Conservation (phyloP, 2,329 filamentous ascomycete species). For the Metarhizium guizhouense region DNA sequence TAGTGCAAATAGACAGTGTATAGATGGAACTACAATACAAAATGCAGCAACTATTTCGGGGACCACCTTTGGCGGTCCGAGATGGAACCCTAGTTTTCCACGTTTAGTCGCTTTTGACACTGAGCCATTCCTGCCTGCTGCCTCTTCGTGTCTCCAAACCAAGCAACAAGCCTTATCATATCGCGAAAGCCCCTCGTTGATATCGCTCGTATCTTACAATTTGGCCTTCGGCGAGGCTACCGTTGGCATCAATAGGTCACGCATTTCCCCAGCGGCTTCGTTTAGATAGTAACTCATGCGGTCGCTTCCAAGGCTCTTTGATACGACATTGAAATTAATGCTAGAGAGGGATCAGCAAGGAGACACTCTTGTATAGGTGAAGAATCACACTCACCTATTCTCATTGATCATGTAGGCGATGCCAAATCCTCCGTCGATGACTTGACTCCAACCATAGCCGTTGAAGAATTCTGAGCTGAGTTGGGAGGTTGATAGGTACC, state of each 20-base stretch:
- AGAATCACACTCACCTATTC: slow-evolving; percentile 55
- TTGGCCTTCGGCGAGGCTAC: slow-evolving; percentile 78
- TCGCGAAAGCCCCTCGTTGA: neutral
- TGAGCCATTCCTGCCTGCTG: neutral
- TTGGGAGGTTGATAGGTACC: slow-evolving; percentile 85
- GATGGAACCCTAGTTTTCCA: neutral
- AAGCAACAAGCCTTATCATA: neutral
- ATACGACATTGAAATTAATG: slow-evolving; percentile 96
- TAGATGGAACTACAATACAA: neutral
- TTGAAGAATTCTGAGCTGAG: slow-evolving; percentile 97
- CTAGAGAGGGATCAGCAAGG: slow-evolving; percentile 32
- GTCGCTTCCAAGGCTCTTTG: slow-evolving; percentile 81
- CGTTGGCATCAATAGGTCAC: slow-evolving; percentile 75
- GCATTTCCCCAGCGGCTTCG: slow-evolving; percentile 83
- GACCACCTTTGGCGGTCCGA: neutral
- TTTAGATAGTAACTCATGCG: slow-evolving; percentile 95
- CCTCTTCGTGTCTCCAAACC: neutral
- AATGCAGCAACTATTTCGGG: neutral
- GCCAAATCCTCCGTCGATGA: slow-evolving; percentile 90
- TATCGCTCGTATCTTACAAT: slow-evolving; percentile 44
- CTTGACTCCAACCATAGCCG: slow-evolving; percentile 97
- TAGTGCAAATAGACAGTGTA: neutral
- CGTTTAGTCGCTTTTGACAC: neutral
- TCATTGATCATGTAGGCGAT: slow-evolving; percentile 99
- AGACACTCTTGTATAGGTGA: neutral